Evolutionary conservation across 345 rosid species (phyloP).

Genomic region (Eucalyptus curtisii): DNA sequence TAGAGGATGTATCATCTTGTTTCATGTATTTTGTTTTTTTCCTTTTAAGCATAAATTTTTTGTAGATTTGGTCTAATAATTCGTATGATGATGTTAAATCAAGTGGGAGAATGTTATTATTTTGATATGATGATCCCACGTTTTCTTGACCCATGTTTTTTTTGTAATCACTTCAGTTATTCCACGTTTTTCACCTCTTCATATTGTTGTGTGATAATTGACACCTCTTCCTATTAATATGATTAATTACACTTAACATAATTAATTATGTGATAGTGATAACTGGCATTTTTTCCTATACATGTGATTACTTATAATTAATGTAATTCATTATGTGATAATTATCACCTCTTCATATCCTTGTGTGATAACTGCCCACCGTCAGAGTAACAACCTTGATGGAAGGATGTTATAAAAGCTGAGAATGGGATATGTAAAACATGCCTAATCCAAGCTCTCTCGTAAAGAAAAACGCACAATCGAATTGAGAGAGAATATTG

Average conservation of each 20-base stretch:
- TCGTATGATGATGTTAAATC: no score
- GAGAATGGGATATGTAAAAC: not conserved
- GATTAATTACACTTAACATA: no score
- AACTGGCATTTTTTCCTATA: no score
- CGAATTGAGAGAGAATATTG: not conserved
- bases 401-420: not conserved
- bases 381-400: not conserved
- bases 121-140: not conserved
- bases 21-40: not conserved
- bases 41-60: not conserved
- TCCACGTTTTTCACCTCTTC: not conserved
- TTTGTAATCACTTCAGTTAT: not conserved
- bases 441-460: not conserved
- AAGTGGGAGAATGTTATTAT: not conserved
- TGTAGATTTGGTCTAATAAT: not conserved
- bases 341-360: not conserved
- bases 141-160: not conserved
- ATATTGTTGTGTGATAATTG: not conserved
- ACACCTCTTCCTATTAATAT: not conserved
- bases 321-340: not conserved
- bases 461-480: not conserved
- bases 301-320: not conserved
- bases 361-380: not conserved
- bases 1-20: not conserved
- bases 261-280: no score